These are phyloP conservation scores for Pseudoscleropodium purum DNA, from an alignment of 225 moss, liverwort and hornwort species.

Conservation along the genomic window DNA sequence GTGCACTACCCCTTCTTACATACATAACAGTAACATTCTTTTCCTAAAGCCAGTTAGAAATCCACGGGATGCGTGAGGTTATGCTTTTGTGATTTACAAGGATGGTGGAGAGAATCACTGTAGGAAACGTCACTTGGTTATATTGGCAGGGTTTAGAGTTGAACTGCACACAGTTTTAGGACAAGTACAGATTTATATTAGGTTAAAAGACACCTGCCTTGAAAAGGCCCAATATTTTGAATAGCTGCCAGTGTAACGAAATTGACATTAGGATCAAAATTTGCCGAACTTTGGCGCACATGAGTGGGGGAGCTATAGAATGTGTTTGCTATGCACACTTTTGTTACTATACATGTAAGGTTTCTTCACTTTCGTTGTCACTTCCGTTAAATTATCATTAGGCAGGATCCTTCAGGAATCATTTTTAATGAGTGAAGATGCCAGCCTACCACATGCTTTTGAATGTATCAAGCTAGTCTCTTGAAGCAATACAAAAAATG, in stretches of 20 bases:
- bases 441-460: not conserved
- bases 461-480: not conserved
- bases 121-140: not conserved
- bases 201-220: not conserved
- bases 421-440: not conserved
- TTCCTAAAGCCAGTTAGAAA: not conserved
- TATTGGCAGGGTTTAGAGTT: not conserved
- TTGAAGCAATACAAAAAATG: no score
- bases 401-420: not conserved
- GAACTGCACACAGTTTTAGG: not conserved
- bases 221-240: no score
- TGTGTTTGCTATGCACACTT: not conserved
- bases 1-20: not conserved
- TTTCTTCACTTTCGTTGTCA: not conserved
- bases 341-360: no score
- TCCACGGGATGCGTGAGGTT: not conserved
- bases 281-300: not conserved
- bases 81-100: not conserved
- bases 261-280: not conserved
- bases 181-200: not conserved
- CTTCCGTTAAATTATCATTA: not conserved
- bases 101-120: not conserved
- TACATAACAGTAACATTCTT: not conserved
- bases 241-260: not conserved
- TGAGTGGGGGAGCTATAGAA: not conserved